Evolutionary conservation across 441 rosid species (phyloP), one percentile per base, ranked within the genome.

Genomic region (Aquilaria agallochum): DNA sequence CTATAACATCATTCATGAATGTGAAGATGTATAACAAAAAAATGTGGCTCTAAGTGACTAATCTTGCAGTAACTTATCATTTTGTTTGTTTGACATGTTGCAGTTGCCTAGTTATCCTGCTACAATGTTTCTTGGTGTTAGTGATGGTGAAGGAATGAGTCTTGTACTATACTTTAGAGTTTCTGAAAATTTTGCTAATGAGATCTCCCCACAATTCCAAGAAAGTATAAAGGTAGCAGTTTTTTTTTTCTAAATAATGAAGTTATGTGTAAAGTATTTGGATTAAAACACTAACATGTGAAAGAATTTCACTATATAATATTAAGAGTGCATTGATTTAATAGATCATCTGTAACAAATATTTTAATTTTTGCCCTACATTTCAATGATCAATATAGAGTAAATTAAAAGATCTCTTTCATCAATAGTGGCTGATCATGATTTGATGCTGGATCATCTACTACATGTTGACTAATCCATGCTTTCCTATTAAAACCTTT

Each of bases 31-130:
- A 20, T 20, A 20, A 20, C 27, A 31, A 48, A 33, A 31, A 54
- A 36, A 34, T 34, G 40, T 6, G 14, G 36, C 63, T 30, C 5
- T 36, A 8, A 42, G 36, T 53, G 53, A 53, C 42, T 58, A 48
- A 54, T 63, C 14, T 51, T n/a, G 30, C 30, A 14, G 49, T 50
- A 40, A 62, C 55, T 44, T 54, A 66, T 69, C 46, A 52, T 53
- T 10, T 51, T 50, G 27, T 36, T 40, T 61, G 46, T 56, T 13
- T 63, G 60, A 15, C 36, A 36, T n/a, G 12, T 79, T 50, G 66
- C 85, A 90, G 98, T 70, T 94, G 68, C 98, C 98, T 51, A 83
- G 92, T 42, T 94, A 94, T 77, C 97, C 97, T 54, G 88, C 92
- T 52, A 84, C 97, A 31, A 84, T 94, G 92, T 90, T 94, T 76